A percentile compares a stretch with the other conserved stretches of the same genome.
Conservation (phyloP, 345 rosid species). For the Citrus mangshanensis region DNA sequence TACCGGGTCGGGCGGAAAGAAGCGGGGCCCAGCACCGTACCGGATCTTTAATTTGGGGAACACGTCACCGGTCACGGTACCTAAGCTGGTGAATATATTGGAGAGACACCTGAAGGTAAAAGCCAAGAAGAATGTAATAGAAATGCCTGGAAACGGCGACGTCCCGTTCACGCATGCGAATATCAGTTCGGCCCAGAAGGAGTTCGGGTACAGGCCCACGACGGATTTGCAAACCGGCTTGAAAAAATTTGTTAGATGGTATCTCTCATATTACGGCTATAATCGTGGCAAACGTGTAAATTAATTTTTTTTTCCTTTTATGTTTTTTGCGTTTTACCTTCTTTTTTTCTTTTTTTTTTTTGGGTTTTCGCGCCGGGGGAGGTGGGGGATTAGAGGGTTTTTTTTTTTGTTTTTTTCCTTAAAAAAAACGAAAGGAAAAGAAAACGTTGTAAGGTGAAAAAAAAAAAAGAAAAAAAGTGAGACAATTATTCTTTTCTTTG, state of each 20-base stretch:
- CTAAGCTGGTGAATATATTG: constrained; percentile 57
- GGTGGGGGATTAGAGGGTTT: no score
- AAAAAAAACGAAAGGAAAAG: neutral
- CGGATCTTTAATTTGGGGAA: constrained; percentile 74
- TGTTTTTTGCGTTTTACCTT: constrained; percentile 9
- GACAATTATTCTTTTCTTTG: constrained; percentile 17
- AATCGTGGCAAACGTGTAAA: constrained; percentile 46
- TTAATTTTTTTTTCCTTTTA: constrained; percentile 12
- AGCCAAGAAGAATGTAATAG: constrained; percentile 54
- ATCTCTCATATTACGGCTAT: constrained; percentile 73
- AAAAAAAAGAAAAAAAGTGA: neutral
- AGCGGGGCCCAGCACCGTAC: constrained; percentile 57
- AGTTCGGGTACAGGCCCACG: constrained; percentile 72
- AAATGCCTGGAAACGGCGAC: constrained; percentile 94
- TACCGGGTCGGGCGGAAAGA: constrained; percentile 84
- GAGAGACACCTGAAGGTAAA: constrained; percentile 66
- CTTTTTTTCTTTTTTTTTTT: neutral
- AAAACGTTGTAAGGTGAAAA: neutral
- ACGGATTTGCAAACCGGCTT: constrained; percentile 88
- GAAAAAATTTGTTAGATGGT: constrained; percentile 79
- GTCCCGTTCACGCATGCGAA: constrained; percentile 85
- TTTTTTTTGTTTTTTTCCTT: no score
- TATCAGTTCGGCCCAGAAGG: constrained; percentile 58
- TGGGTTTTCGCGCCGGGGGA: no score
- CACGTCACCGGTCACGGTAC: constrained; percentile 82